Conservation (phyloP, 2,329 filamentous ascomycete genomes). For the Ophiostoma pallidulum region DNA sequence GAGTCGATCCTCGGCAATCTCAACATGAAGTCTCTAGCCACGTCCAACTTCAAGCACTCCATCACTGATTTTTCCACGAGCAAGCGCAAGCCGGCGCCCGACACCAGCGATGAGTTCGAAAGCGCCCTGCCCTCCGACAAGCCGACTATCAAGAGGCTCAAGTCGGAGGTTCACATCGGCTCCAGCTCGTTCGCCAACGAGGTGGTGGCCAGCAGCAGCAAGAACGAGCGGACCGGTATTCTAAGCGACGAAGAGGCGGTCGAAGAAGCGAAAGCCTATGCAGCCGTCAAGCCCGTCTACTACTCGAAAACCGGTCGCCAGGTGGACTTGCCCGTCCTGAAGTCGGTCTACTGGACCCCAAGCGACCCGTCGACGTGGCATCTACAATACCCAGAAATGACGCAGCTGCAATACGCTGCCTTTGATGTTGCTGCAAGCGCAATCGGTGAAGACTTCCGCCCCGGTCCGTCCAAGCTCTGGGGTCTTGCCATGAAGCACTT, state of each 20-base stretch:
- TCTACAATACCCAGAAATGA: slow-evolving; percentile 55
- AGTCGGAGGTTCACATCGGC: slow-evolving; percentile 38
- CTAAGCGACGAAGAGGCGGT: slow-evolving; percentile 33
- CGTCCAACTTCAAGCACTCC: slow-evolving; percentile 18
- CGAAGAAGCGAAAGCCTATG: slow-evolving; percentile 38
- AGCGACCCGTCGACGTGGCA: slow-evolving; percentile 49
- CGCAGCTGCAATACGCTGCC: slow-evolving; percentile 45
- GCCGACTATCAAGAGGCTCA: slow-evolving; percentile 46
- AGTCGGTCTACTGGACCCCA: slow-evolving; percentile 48
- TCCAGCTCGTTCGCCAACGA: slow-evolving; percentile 15
- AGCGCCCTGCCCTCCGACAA: slow-evolving; percentile 25
- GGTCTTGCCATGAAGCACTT: slow-evolving; percentile 50
- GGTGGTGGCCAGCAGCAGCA: neutral
- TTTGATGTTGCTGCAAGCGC: slow-evolving; percentile 43
- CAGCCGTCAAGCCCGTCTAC: slow-evolving; percentile 39
- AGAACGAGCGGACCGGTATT: neutral
- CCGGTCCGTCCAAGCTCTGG: slow-evolving; percentile 44
- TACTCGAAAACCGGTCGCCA: slow-evolving; percentile 44
- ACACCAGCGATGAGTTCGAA: slow-evolving; percentile 44
- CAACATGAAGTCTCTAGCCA: slow-evolving; percentile 32
- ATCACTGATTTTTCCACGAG: slow-evolving; percentile 34
- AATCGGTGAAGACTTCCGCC: slow-evolving; percentile 44
- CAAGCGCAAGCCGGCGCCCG: slow-evolving; percentile 45
- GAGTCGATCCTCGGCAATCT: slow-evolving; percentile 35
- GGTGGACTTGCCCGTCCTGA: slow-evolving; percentile 47